A percentile compares a stretch with the other conserved stretches of the same genome.
phyloP scores from a whole-genome alignment of 2,329 filamentous ascomycete species.

The Xylaria sp. region DNA sequence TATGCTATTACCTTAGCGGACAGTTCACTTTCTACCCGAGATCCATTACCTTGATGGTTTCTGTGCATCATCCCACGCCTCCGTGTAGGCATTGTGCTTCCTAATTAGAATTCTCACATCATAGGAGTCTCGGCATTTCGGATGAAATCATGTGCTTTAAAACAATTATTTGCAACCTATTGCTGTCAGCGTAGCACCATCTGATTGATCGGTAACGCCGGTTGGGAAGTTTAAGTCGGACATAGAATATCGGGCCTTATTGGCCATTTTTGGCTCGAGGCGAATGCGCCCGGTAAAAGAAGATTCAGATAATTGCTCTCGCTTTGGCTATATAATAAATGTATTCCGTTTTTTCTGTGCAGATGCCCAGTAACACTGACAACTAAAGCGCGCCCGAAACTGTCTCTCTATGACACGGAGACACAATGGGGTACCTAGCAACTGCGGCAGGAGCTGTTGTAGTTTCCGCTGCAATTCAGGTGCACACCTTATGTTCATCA shows the following conservation, averaged over 20 bases:
- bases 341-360: too few species aligned
- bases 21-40: too few species aligned
- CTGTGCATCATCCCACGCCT: neutral
- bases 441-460: too few species aligned
- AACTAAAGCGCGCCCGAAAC: too few species aligned
- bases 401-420: too few species aligned
- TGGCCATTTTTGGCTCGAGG: neutral
- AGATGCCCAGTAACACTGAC: too few species aligned
- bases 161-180: neutral
- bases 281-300: neutral
- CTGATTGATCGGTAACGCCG: neutral
- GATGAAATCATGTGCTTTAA: neutral
- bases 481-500: too few species aligned
- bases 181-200: neutral
- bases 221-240: neutral
- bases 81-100: neutral
- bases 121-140: neutral
- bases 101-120: neutral
- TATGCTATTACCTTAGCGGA: too few species aligned
- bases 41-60: neutral
- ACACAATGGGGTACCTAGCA: too few species aligned
- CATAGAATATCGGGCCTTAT: neutral
- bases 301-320: neutral
- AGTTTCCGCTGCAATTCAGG: too few species aligned
- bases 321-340: too few species aligned